Evolutionary conservation across 2,329 filamentous ascomycete species (phyloP).

Genomic region (Aspergillus transmontanensis): DNA sequence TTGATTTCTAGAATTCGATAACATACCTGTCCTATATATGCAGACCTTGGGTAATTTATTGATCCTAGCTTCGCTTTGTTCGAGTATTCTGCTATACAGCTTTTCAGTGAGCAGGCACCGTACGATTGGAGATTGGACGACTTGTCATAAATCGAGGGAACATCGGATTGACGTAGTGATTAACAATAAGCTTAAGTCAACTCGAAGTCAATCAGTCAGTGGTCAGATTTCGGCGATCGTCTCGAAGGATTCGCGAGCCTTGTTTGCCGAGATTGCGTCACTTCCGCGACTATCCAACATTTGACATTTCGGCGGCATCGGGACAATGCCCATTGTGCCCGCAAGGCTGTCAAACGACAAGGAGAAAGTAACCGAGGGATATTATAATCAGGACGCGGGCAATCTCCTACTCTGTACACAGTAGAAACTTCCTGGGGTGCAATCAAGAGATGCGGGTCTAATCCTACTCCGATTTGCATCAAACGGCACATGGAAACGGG

Average conservation of each 20-base stretch:
- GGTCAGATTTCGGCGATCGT: background rate
- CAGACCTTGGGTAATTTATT: background rate
- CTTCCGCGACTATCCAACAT: background rate
- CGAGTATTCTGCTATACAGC: background rate
- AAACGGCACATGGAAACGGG: background rate
- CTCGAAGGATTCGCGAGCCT: background rate
- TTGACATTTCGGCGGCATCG: background rate
- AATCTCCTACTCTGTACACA: background rate
- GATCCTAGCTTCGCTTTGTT: background rate
- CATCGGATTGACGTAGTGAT: background rate
- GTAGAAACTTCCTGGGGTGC: too few relatives aligned
- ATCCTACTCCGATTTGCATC: background rate
- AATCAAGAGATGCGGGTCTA: background rate
- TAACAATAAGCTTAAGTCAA: background rate
- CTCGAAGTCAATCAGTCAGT: background rate
- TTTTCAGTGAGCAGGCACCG: background rate
- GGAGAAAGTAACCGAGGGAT: background rate
- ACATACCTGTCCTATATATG: background rate
- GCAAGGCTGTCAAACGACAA: background rate
- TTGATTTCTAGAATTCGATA: background rate
- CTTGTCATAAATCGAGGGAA: background rate
- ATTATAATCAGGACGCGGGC: background rate
- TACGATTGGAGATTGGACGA: background rate
- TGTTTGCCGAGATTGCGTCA: constrained; percentile 4
- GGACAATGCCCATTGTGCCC: background rate